phyloP scores from a whole-genome alignment of 257 asterid genomes.

The Fraxinus anomala region DNA sequence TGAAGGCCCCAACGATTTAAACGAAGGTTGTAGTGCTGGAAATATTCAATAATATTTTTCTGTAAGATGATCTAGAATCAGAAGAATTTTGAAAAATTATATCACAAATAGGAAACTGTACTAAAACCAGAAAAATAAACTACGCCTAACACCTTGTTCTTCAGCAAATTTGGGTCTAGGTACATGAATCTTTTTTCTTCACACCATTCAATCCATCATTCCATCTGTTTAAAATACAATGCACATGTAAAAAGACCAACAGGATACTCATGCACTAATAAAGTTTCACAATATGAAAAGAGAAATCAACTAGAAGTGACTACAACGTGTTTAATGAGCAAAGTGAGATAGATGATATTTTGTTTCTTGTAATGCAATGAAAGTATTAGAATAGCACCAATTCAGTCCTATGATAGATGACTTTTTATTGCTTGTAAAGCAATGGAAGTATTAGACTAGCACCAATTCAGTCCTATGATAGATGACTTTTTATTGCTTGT shows the following conservation, averaged over 20 bases:
- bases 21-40: neutral
- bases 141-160: neutral
- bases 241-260: neutral
- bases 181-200: neutral
- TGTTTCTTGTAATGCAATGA: slow-evolving; percentile 1
- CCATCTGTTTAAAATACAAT: neutral
- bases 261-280: neutral
- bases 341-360: neutral
- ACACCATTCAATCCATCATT: neutral
- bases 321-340: neutral
- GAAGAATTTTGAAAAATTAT: neutral
- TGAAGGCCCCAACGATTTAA: neutral
- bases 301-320: slow-evolving; percentile 4
- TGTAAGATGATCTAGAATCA: neutral
- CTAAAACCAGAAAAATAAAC: neutral
- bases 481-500: no score
- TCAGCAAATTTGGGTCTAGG: neutral
- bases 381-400: no score
- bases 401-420: neutral
- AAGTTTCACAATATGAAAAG: neutral
- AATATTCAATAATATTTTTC: neutral
- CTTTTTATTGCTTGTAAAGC: no score
- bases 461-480: neutral
- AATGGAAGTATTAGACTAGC: no score
- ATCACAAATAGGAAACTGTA: neutral